These are phyloP conservation scores for Megacollybia marginata DNA, from an alignment of 768 basidiomycete species.

Conservation along the genomic window DNA sequence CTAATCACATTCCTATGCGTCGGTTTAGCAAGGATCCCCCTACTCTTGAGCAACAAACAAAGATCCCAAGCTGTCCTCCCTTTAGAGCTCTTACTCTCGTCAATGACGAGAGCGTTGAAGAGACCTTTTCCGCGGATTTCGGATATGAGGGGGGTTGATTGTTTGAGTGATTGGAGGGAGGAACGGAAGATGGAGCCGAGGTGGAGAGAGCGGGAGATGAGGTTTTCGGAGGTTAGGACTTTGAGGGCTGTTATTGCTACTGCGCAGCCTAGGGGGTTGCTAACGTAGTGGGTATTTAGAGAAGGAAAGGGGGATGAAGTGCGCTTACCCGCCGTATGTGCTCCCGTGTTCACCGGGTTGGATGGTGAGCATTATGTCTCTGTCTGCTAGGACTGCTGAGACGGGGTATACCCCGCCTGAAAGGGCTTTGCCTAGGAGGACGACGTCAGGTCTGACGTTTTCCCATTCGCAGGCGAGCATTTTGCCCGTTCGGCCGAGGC, in stretches of 20 bases:
- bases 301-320: not conserved
- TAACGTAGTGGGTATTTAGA: conserved; percentile 16
- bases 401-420: conserved; percentile 98
- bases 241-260: conserved; percentile 88
- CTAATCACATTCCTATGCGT: conserved; percentile 97
- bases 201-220: conserved; percentile 69
- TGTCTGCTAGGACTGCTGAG: conserved; percentile 86
- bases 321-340: conserved; percentile 90
- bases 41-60: conserved; percentile 85
- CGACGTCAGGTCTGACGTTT: conserved; percentile 80
- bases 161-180: conserved; percentile 47
- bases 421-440: conserved; percentile 93
- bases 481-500: conserved; percentile 88
- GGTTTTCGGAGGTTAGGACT: conserved; percentile 84
- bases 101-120: conserved; percentile 90
- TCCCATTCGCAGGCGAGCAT: conserved; percentile 90
- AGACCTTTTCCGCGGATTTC: conserved; percentile 82
- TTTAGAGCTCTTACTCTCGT: conserved; percentile 70
- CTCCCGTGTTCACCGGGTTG: conserved; percentile 93
- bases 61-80: conserved; percentile 93
- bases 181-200: conserved; percentile 81
- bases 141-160: conserved; percentile 68
- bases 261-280: conserved; percentile 95
- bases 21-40: conserved; percentile 91
- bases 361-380: conserved; percentile 92